Percentiles rank a stretch among this genome's conserved stretches.
Conservation (phyloP, 768 basidiomycete genomes). For the Mycena venus region DNA sequence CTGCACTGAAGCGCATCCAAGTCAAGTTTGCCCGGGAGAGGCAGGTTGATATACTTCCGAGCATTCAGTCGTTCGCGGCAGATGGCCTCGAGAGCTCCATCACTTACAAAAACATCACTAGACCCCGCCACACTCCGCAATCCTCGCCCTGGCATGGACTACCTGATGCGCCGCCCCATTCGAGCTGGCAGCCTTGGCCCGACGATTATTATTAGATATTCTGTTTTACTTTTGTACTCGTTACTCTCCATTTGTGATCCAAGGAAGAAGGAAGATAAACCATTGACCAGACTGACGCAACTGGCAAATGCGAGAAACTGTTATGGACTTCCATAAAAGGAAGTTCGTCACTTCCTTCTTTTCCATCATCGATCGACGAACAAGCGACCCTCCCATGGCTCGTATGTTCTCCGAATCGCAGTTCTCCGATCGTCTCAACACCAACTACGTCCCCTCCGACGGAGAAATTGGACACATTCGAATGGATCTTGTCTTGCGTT, state of each 20-base stretch:
- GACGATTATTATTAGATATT: too few relatives aligned
- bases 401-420: too few relatives aligned
- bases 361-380: too few relatives aligned
- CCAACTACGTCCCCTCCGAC: not conserved
- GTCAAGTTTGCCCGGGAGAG: not conserved
- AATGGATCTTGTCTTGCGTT: not conserved
- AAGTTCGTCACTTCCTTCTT: too few relatives aligned
- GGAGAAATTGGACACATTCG: not conserved
- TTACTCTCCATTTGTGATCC: too few relatives aligned
- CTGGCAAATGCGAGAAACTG: too few relatives aligned
- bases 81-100: not conserved
- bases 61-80: not conserved
- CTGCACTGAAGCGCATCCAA: not conserved
- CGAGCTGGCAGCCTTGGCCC: too few relatives aligned
- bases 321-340: not conserved
- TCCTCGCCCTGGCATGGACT: slow-evolving; percentile 14
- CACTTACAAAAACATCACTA: not conserved
- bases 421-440: not conserved
- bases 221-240: too few relatives aligned
- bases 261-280: too few relatives aligned
- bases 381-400: too few relatives aligned
- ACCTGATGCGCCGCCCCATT: slow-evolving; percentile 1
- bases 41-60: not conserved
- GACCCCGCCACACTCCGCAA: too few relatives aligned
- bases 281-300: too few relatives aligned